These are phyloP conservation scores for Malbranchea zuffiana DNA, from an alignment of 2,329 filamentous ascomycete genomes.

Conservation along the genomic window DNA sequence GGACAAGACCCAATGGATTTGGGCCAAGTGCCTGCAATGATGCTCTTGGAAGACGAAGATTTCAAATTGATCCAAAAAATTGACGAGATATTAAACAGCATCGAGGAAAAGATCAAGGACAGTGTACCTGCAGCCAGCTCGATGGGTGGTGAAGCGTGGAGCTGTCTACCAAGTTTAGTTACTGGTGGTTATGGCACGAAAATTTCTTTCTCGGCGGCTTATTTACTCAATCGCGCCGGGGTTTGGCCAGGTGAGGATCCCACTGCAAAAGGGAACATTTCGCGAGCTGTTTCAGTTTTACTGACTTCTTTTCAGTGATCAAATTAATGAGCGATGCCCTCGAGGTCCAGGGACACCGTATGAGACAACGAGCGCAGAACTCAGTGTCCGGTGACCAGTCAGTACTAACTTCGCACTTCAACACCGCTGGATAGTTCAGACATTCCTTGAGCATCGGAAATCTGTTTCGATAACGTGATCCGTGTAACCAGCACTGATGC, in stretches of 20 bases:
- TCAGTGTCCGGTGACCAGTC: conserved; percentile 9
- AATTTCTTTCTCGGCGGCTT: conserved; percentile 70
- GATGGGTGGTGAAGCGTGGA: conserved; percentile 30
- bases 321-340: conserved; percentile 57
- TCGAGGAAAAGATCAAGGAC: conserved; percentile 68
- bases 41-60: conserved; percentile 87
- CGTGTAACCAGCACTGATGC: too few species aligned
- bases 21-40: conserved; percentile 68
- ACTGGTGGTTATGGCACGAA: conserved; percentile 72
- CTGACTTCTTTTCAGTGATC: conserved; percentile 43
- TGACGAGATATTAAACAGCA: conserved; percentile 61
- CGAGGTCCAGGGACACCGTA: conserved; percentile 52
- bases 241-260: conserved; percentile 73
- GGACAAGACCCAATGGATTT: conserved; percentile 74
- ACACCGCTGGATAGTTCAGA: too few species aligned
- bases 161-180: conserved; percentile 47
- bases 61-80: conserved; percentile 75
- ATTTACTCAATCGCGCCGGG: conserved; percentile 76
- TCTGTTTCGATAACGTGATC: too few species aligned
- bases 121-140: conserved; percentile 33
- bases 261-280: neutral
- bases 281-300: conserved; percentile 10
- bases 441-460: too few species aligned
- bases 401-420: neutral
- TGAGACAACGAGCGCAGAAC: conserved; percentile 46